These are phyloP conservation scores for Neurospora sublineolata DNA, from an alignment of 495 filamentous ascomycete genomes.

Conservation along the genomic window DNA sequence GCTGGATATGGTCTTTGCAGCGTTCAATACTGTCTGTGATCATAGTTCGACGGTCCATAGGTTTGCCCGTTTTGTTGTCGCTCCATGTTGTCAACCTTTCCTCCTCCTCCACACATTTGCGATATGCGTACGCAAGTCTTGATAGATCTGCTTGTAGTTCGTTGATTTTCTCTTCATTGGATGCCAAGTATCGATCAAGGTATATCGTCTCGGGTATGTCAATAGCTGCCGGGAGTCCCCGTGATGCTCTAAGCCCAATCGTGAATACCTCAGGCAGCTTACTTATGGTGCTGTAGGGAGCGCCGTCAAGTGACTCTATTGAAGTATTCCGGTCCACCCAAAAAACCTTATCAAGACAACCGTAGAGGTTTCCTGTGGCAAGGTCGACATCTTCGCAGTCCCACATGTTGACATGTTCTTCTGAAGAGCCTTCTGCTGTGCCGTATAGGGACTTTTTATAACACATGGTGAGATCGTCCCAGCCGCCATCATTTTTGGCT, in stretches of 20 bases:
- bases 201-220: constrained; percentile 64
- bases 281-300: constrained; percentile 27
- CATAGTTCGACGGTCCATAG: constrained; percentile 21
- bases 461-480: background rate
- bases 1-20: constrained; percentile 7
- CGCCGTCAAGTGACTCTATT: background rate
- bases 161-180: constrained; percentile 38
- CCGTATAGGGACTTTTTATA: background rate
- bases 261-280: constrained; percentile 59
- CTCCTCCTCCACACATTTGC: constrained; percentile 11
- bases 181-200: constrained; percentile 63
- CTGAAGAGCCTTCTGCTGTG: background rate
- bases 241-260: constrained; percentile 40
- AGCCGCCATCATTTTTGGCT: background rate
- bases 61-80: constrained; percentile 18
- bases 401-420: background rate
- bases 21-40: constrained; percentile 15
- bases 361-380: constrained; percentile 41
- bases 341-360: constrained; percentile 56
- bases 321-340: constrained; percentile 30
- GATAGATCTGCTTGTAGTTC: constrained; percentile 29
- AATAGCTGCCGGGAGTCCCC: constrained; percentile 34
- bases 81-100: constrained; percentile 12
- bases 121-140: constrained; percentile 15
- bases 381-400: background rate